A percentile compares a stretch with the other conserved stretches of the same genome.
Conservation (phyloP, 2,329 filamentous ascomycete species). For the Aspergillus oerlinghausenensis region DNA sequence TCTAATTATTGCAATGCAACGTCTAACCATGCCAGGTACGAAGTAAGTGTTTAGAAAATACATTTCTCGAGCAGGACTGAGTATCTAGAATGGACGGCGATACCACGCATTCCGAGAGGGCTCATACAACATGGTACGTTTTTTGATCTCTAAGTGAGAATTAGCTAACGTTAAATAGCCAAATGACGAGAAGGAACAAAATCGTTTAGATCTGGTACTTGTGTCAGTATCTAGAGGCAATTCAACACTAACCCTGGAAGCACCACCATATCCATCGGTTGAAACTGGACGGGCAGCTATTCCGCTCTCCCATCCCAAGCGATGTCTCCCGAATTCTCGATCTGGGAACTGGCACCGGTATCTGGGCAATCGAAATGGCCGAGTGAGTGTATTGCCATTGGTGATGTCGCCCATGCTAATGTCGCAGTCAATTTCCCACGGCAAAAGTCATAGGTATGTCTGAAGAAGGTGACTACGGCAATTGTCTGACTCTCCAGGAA, state of each 20-base stretch:
- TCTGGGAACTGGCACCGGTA: conserved; percentile 23
- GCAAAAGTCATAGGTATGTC: conserved; percentile 15
- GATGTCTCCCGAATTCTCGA: conserved; percentile 16
- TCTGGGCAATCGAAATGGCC: conserved; percentile 22
- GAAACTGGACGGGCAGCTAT: not conserved
- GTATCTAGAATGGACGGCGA: conserved; percentile 5
- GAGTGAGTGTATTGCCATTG: conserved; percentile 1
- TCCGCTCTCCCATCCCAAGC: conserved; percentile 15
- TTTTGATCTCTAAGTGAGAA: not conserved
- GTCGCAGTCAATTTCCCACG: conserved; percentile 19
- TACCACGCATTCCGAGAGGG: conserved; percentile 6
- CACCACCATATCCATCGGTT: not conserved
- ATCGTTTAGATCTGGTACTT: conserved; percentile 11
- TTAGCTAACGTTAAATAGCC: not conserved
- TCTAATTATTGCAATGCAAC: not conserved
- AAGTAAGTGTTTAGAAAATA: not conserved
- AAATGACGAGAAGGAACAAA: conserved; percentile 14
- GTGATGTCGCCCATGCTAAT: not conserved
- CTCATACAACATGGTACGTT: conserved; percentile 3
- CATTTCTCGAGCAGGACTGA: too few species aligned
- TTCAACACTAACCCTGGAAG: not conserved
- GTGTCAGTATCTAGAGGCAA: not conserved
- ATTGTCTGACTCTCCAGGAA: conserved; percentile 12
- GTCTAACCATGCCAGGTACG: not conserved
- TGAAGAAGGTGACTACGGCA: too few species aligned